These are phyloP conservation scores for Tylopilus felleus DNA, from an alignment of 768 basidiomycete species.

Conservation along the genomic window DNA sequence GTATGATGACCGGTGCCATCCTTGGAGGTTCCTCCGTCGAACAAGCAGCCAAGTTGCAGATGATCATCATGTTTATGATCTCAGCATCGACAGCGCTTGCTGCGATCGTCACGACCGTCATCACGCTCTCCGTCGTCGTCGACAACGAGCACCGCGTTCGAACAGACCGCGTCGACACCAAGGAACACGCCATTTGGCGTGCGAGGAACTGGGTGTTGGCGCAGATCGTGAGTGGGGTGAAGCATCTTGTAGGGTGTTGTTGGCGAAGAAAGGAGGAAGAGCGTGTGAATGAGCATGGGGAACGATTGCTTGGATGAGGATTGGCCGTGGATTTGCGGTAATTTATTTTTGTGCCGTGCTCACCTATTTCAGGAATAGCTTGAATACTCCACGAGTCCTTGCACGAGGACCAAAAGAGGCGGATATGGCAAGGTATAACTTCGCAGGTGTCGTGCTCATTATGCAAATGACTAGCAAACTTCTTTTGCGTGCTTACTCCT, in stretches of 20 bases:
- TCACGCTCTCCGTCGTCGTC: constrained; percentile 59
- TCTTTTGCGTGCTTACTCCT: too few species aligned
- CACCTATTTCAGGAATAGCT: not conserved
- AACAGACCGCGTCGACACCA: constrained; percentile 52
- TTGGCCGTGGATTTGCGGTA: not conserved
- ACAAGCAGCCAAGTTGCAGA: constrained; percentile 83
- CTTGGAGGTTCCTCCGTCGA: constrained; percentile 82
- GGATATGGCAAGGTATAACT: too few species aligned
- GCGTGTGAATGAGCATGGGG: constrained; percentile 4
- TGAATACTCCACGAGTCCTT: too few species aligned
- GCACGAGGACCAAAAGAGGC: too few species aligned
- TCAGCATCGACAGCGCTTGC: constrained; percentile 72
- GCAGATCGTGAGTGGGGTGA: constrained; percentile 14
- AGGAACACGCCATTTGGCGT: constrained; percentile 33
- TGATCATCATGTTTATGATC: constrained; percentile 96
- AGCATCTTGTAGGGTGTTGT: constrained; percentile 3
- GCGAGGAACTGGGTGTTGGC: constrained; percentile 31
- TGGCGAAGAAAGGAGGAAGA: constrained; percentile 3
- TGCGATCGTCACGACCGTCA: constrained; percentile 58
- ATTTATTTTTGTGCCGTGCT: not conserved
- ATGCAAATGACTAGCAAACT: too few species aligned
- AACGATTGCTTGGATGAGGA: too few species aligned
- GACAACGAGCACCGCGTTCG: constrained; percentile 67
- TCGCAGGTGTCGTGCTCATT: too few species aligned
- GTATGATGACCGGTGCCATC: constrained; percentile 92